phyloP scores from a whole-genome alignment of 306 rosid genomes.

The Echinosophora koreensis region DNA sequence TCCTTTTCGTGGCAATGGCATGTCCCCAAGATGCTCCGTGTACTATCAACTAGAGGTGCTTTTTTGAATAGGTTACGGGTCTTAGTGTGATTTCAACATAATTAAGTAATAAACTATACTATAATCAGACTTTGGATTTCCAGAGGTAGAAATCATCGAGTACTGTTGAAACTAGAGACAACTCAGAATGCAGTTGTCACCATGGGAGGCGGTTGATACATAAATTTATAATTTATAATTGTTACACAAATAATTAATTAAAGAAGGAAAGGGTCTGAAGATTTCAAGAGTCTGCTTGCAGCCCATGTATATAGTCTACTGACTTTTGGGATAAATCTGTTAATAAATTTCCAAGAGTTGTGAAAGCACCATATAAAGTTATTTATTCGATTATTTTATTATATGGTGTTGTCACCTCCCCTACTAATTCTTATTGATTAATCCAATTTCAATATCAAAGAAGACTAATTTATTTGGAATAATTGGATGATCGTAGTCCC shows the following conservation, averaged over 20 bases:
- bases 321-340: slow-evolving; percentile 26
- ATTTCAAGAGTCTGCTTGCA: slow-evolving; percentile 35
- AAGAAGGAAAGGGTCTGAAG: slow-evolving; percentile 9
- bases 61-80: slow-evolving; percentile 23
- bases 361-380: slow-evolving; percentile 29
- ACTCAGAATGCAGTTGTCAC: slow-evolving; percentile 11
- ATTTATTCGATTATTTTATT: slow-evolving; percentile 38
- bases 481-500: slow-evolving; percentile 15
- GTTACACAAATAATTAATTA: slow-evolving; percentile 16
- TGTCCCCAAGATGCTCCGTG: neutral
- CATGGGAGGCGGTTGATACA: slow-evolving; percentile 15
- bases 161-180: slow-evolving; percentile 33
- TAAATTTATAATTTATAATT: slow-evolving; percentile 24
- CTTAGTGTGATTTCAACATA: neutral
- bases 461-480: slow-evolving; percentile 29
- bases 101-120: neutral
- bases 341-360: neutral
- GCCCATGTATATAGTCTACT: slow-evolving; percentile 2
- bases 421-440: slow-evolving; percentile 34
- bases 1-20: neutral
- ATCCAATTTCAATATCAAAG: slow-evolving; percentile 38
- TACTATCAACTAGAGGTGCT: neutral
- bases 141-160: neutral
- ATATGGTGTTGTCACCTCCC: slow-evolving; percentile 19
- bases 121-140: neutral